Evolutionary conservation across 2,329 filamentous ascomycete genomes (phyloP), one percentile per base, ranked within the genome.

Genomic region (Fusarium nanum): DNA sequence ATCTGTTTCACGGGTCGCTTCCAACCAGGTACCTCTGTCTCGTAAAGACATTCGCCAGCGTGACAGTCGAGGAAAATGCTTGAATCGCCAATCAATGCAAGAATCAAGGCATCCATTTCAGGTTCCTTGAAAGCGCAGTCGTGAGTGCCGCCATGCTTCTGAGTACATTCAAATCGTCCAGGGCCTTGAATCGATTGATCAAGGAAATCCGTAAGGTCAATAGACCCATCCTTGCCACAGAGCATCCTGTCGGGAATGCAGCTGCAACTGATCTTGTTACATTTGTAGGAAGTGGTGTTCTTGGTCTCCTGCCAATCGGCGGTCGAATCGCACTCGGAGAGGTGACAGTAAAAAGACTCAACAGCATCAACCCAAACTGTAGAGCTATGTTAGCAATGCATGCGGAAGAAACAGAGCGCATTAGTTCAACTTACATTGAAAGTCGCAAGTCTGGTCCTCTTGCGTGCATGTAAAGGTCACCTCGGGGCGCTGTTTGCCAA

Each of bases 291-390:
- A 3, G 95, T 98, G 58, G 87, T 90, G 81, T 99, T 99, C 74
- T 88, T 87, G 55, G 87, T 83, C 34, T 90, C 87, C 57, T 88
- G 86, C 64, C 90, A 91, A 60, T 92, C 87, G 78, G 91, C 89
- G 53, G 82, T 86, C 75, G 93, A 96, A 18, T 88, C 81, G 83
- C 96, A 99, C 18, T 91, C 91, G 75, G 93, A 89, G 62, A 99
- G 85, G 68, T 92, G 90, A 82, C 97, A 99, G 81, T 97, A 99
- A 84, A 99, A 99, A 2, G 96, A 98, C 81, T 99, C 96, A 68
- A 88, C 86, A 73, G 95, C 88, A 74, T 97, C 94, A 49, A 99
- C 93, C 95, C 96, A 99, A 82, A 99, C 92, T 94, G 72, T n/a
- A 9, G 10, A 27, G 16, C 55, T 73, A 27, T 73, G 72, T 57